Base-by-base conservation (phyloP, 305 asterid species). In the Fraxinus angustifolia region DNA sequence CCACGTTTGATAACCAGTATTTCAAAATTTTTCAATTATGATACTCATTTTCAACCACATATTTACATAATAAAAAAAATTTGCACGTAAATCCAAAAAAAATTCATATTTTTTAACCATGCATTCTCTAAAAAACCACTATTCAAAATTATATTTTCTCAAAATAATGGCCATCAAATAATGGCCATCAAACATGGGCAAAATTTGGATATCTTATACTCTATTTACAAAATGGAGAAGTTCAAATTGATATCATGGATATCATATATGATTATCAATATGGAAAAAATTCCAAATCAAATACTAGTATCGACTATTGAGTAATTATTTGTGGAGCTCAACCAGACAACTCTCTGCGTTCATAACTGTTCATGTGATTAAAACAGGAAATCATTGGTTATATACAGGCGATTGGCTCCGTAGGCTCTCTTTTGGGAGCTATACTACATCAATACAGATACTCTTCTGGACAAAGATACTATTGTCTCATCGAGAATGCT, bases 401-500 rank as follows among this genome's bases (percentile, higher is more conserved):
- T 58, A 88, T 90, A 38, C 88, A 92, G 90, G 98, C 97, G 58
- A 88, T 96, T 14, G 98, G 97, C 78, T 92, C 98, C 3, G 73
- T 89, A 30, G 99, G 99, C 73, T 84, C 98, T 33, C 91, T 96
- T 14, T 83, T 94, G 4, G 99, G 97, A 36, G 91, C 94, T 4
- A 77, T 91, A 81, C 90, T 96, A 6, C 94, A 91, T 78, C 99
- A 96, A 74, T 86, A 90, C 28, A 85, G 91, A 10, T 96, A 16
- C 96, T 94, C 80, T 91, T 96, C 84, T 93, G 99, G 99, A 90
- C 89, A 80, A 98, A 94, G 80, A 75, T 92, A 19, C 88, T 94
- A 16, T 92, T 93, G 93, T 84, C 89, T 93, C 71, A 30, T 90
- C 97, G 0, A 98, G 99, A 82, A 88, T 93, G 91, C 92, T 96